Evolutionary conservation across 2,329 filamentous ascomycete genomes (phyloP).

Genomic region (Fusarium lateritium): DNA sequence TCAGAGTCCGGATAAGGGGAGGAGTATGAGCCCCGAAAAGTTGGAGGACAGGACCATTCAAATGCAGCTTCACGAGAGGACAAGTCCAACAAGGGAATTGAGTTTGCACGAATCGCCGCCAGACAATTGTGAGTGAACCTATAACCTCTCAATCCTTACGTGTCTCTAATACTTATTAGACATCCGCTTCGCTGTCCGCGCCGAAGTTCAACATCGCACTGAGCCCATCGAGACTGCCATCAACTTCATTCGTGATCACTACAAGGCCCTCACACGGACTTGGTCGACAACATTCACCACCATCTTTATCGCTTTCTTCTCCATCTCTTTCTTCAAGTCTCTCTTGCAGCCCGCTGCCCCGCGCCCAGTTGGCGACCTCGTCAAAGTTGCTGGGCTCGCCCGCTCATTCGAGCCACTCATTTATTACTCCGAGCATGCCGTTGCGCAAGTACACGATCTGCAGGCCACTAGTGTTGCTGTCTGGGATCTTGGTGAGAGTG

Average conservation of each 20-base stretch:
- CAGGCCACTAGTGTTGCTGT: slow-evolving; percentile 94
- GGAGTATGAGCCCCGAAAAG: slow-evolving; percentile 63
- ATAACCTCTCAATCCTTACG: not conserved
- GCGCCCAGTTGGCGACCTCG: slow-evolving; percentile 73
- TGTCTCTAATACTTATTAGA: slow-evolving; percentile 65
- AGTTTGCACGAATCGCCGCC: slow-evolving; percentile 49
- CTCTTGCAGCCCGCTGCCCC: slow-evolving; percentile 76
- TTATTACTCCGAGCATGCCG: slow-evolving; percentile 92
- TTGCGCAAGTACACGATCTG: slow-evolving; percentile 86
- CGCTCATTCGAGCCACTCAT: slow-evolving; percentile 95
- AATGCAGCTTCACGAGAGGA: slow-evolving; percentile 48
- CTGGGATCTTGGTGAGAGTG: slow-evolving; percentile 93
- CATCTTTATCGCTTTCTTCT: slow-evolving; percentile 72
- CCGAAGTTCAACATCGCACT: slow-evolving; percentile 89
- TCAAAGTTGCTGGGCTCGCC: slow-evolving; percentile 91
- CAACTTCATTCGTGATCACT: slow-evolving; percentile 72
- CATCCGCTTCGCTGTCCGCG: slow-evolving; percentile 88
- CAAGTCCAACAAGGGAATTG: slow-evolving; percentile 46
- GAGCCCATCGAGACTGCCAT: slow-evolving; percentile 85
- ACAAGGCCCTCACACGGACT: slow-evolving; percentile 75
- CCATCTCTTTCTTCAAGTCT: slow-evolving; percentile 74
- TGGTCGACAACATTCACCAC: slow-evolving; percentile 77
- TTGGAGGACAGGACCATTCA: slow-evolving; percentile 58
- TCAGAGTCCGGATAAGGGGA: slow-evolving; percentile 68
- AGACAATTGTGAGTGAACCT: slow-evolving; percentile 67